Evolutionary conservation across 805 yeast genomes (phyloP), one percentile per base, ranked within the genome.

Genomic region (Wickerhamomyces chambardii): DNA sequence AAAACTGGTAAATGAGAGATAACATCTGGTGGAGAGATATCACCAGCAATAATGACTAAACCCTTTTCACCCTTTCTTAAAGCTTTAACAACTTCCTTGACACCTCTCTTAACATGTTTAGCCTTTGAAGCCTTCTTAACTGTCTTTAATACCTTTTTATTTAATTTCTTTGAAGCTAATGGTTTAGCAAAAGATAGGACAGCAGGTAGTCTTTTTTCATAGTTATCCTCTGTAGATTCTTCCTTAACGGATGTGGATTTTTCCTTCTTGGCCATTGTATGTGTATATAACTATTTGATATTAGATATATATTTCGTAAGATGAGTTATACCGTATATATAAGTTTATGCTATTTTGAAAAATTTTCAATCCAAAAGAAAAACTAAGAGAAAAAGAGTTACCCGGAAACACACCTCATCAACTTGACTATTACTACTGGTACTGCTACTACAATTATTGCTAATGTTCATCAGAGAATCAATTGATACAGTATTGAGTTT

Each of bases 1-100:
- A 92, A 73, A 32, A 94, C 97, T 37, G 99, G 99, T 38, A 92
- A 75, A 58, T 92, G 99, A 30, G 97, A 86, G 48, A 94, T 84
- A 31, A 92, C 97, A 59, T 92, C 99, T 34, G 89, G 76, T 40
- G 99, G 99, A 37, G 95, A 89, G 45, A 94, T 92, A 59, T 92
- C 99, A 50, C 98, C 97, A 25, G 99, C 98, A 63, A 92, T 79
- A 47, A 92, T 68, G 29, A 92, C 97, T 35, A 92, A 71, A 36
- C 98, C 99, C 64, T 92, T 92, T 60, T 89, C 97, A 47, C 97
- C 97, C 64, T 92, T 92, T 70, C 98, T 80, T 44, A 92, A 73
- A 17, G 97, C 92, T 68, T 92, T 92, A 51, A 90, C 97, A 27
- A 92, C 98, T 66, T 92, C 99, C 64, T 92, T 92, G 38, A 92